Base-by-base conservation (phyloP, 805 yeast species). In the Yamadazyma phyllophila region DNA sequence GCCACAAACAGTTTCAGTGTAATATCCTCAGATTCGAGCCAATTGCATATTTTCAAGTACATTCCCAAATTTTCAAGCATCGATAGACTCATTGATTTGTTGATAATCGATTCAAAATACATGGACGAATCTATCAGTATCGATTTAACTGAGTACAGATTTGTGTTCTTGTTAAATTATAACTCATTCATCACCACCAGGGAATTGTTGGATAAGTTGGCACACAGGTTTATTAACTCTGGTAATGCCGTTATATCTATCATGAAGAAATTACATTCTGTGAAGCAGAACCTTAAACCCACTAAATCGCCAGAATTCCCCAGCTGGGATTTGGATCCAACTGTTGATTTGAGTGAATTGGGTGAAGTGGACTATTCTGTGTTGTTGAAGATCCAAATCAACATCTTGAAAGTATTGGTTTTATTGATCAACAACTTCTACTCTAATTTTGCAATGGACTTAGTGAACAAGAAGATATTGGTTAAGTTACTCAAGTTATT, bases 331-430 rank as follows among this genome's bases (percentile, higher is more conserved):
- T 47, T 63, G 26, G 75, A 71, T 47, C 49, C 56, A 4, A 50
- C 60, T 2, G 64, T 65, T 3, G 69, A 70, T 36, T 68, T 77
- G 24, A 67, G 63, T 13, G 65, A 58, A 12, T 57, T 70, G 33
- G 76, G 75, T 0, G 76, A 76, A 2, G 71, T 85, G 29, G 85
- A 84, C 54, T 82, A 84, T 74, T 76, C 75, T 37, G 75, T 81
- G 44, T 82, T 88, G 37, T 82, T 85, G 9, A 88, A 83, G 57
- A 86, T 91, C 36, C 94, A 90, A 59, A 73, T 85, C 32, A 95
- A 95, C 34, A 80, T 90, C 27, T 69, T 90, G 48, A 95, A 88
- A 59, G 88, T 89, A 0, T 67, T 89, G 46, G 75, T 81, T 36
- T 76, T 84, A 26, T 75, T 95, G 62, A 80, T 88, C 15, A 75